Evolutionary conservation across 306 rosid genomes (phyloP).

Genomic region (Trichosanthes truncata): DNA sequence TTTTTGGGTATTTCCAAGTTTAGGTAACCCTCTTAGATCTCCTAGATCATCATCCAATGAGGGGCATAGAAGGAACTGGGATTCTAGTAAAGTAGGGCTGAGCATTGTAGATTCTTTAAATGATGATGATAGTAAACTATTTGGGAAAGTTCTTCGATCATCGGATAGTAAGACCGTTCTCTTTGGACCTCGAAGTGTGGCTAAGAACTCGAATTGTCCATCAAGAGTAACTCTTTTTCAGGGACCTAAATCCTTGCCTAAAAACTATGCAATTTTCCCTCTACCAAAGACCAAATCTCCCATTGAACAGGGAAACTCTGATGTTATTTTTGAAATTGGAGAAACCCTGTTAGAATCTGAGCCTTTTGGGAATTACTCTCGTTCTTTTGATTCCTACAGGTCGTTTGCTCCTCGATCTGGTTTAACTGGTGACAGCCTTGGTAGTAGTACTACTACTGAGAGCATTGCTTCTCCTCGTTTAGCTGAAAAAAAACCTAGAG

Average conservation of each 20-base stretch:
- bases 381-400: constrained; percentile 57
- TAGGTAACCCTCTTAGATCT: constrained; percentile 40
- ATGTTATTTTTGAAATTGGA: constrained; percentile 73
- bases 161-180: constrained; percentile 48
- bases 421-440: not conserved
- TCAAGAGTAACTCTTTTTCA: constrained; percentile 22
- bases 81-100: constrained; percentile 59
- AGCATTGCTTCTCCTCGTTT: not conserved
- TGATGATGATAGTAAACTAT: constrained; percentile 38
- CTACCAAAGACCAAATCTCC: constrained; percentile 26
- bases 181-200: constrained; percentile 45
- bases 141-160: constrained; percentile 45
- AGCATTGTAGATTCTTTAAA: constrained; percentile 55
- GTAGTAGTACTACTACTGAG: not conserved
- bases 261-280: constrained; percentile 40
- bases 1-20: constrained; percentile 43
- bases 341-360: constrained; percentile 32
- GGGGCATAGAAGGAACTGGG: constrained; percentile 58
- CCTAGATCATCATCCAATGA: constrained; percentile 32
- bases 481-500: not conserved
- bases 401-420: constrained; percentile 19
- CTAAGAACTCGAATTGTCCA: constrained; percentile 24
- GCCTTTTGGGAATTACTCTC: constrained; percentile 38
- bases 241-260: constrained; percentile 56
- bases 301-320: constrained; percentile 36